Evolutionary conservation across 2,329 filamentous ascomycete genomes (phyloP).

Genomic region (Ceratocystis eucalypticola): DNA sequence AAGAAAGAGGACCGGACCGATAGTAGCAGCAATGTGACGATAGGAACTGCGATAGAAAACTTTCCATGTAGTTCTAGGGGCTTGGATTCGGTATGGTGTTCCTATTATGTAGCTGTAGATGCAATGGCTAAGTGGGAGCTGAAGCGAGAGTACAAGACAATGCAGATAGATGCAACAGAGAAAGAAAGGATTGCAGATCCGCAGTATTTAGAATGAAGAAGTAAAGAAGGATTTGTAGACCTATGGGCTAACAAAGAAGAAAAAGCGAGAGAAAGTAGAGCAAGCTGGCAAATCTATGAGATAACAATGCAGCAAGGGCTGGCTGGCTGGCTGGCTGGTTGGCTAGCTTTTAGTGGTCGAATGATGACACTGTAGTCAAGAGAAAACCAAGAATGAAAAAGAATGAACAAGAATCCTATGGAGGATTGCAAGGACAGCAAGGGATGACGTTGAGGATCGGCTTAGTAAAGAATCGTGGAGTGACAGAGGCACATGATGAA

Average conservation of each 20-base stretch:
- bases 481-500: not conserved
- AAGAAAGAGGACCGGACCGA: not conserved
- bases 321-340: not conserved
- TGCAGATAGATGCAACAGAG: not conserved
- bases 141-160: conserved; percentile 14
- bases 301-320: not conserved
- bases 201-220: not conserved
- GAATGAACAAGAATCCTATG: not conserved
- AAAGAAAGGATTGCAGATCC: not conserved
- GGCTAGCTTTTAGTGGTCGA: no score
- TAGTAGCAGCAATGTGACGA: not conserved
- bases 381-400: not conserved
- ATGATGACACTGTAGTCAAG: no score
- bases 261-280: not conserved
- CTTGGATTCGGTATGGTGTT: not conserved
- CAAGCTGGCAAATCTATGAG: not conserved
- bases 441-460: not conserved
- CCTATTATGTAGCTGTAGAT: not conserved
- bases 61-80: no score
- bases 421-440: not conserved
- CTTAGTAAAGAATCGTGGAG: not conserved
- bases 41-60: no score
- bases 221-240: not conserved
- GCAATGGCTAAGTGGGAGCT: conserved; percentile 12
- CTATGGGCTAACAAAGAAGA: not conserved